Base-by-base conservation (phyloP, 1,284 basidiomycete genomes). In the Cutaneotrichosporon cutaneum region DNA sequence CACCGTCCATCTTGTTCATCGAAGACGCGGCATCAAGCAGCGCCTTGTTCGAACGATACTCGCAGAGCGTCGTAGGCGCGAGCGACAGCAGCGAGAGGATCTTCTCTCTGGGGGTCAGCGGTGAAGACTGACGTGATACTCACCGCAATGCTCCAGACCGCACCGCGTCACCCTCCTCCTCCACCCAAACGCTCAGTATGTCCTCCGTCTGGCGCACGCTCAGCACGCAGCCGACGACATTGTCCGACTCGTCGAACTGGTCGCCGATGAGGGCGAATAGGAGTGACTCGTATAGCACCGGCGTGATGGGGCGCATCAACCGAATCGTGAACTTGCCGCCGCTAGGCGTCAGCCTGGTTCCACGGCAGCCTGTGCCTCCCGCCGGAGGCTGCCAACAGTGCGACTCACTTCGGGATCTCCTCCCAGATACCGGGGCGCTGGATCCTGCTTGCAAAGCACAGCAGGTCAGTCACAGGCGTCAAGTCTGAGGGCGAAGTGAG, bases 161-260 rank as follows among this genome's bases (percentile, higher is more conserved):
- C 3, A 78, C 74, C 11, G 69, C 65, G 33, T 79, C 77, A 4
- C 72, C 72, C 67, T 80, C 77, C 61, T 77, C 74, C 62, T 81
- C 80, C 5, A 79, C 78, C 80, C 80, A 81, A 14, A 81, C 76
- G 61, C 74, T 77, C 61, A 81, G 57, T n/a, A 80, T 78, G 63
- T 78, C 78, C 70, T 81, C 80, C 13, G 66, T 63, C 68, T 78
- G 75, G 59, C 80, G 69, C 21, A 77, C 76, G 61, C 73, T 75
- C 58, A 81, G 68, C 7, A 80, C 79, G 56, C 76, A 78, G 21
- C 78, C 79, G 7, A 81, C 78, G 2, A 81, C 79, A 30, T 67
- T 72, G 54, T 81, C 80, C 42, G 75, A 62, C 55, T 79, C 77
- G 32, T 79, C 77, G 58, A 81, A 81, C 62, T 81, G 80, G 62